These are phyloP conservation scores for Lophium mytilinum DNA, from an alignment of 495 filamentous ascomycete species.

Conservation along the genomic window DNA sequence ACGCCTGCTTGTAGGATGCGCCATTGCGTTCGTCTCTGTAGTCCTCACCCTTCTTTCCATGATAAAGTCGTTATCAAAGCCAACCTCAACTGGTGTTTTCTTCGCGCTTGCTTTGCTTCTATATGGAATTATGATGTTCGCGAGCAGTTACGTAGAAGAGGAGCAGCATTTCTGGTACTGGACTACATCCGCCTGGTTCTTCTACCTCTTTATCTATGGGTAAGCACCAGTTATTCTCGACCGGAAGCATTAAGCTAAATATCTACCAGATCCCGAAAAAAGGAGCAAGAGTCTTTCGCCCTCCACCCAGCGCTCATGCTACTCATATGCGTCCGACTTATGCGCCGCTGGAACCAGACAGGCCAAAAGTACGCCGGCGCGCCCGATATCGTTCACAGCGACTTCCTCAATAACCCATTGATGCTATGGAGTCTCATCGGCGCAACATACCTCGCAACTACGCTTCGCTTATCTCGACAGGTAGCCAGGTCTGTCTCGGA, in stretches of 20 bases:
- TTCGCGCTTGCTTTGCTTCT: slow-evolving; percentile 41
- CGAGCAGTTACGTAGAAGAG: slow-evolving; percentile 94
- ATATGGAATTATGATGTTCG: slow-evolving; percentile 90
- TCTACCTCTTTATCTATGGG: slow-evolving; percentile 25
- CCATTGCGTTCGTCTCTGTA: slow-evolving; percentile 40
- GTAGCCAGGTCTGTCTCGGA: slow-evolving; percentile 7
- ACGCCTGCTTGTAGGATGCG: slow-evolving; percentile 48
- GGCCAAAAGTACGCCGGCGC: slow-evolving; percentile 89
- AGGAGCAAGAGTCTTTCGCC: slow-evolving; percentile 10
- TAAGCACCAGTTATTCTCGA: not conserved
- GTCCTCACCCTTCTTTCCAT: slow-evolving; percentile 30
- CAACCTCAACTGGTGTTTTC: slow-evolving; percentile 17
- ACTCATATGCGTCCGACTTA: slow-evolving; percentile 42
- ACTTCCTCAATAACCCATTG: slow-evolving; percentile 49
- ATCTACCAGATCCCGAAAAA: slow-evolving; percentile 7
- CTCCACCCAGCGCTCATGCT: slow-evolving; percentile 33
- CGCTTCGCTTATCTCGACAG: slow-evolving; percentile 11
- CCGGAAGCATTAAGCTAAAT: not conserved
- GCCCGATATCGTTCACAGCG: slow-evolving; percentile 68
- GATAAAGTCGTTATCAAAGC: slow-evolving; percentile 4
- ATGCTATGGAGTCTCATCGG: slow-evolving; percentile 70
- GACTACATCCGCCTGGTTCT: slow-evolving; percentile 69
- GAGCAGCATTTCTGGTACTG: slow-evolving; percentile 99
- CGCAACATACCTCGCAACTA: slow-evolving; percentile 50
- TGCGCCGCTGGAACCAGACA: slow-evolving; percentile 87